phyloP scores from a whole-genome alignment of 768 basidiomycete genomes.

The Inosperma sp. region DNA sequence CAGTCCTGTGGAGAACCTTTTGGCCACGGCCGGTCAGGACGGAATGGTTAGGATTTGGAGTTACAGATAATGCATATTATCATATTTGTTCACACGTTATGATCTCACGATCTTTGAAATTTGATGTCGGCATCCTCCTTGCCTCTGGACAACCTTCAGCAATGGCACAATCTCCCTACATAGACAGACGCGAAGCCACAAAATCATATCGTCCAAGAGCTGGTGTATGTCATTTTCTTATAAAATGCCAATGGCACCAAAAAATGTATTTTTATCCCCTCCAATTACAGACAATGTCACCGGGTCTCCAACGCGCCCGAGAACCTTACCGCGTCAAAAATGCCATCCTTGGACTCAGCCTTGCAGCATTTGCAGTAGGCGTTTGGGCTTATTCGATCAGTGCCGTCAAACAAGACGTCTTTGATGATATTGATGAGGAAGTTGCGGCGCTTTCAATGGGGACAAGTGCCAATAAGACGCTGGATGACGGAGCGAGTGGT shows the following conservation, averaged over 20 bases:
- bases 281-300: conserved; percentile 66
- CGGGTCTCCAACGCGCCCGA: conserved; percentile 82
- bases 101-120: too few species aligned
- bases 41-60: too few species aligned
- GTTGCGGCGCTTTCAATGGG: conserved; percentile 29
- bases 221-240: conserved; percentile 34
- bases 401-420: conserved; percentile 91
- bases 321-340: conserved; percentile 79
- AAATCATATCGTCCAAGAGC: conserved; percentile 50
- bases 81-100: too few species aligned
- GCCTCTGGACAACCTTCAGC: too few species aligned
- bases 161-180: conserved; percentile 35
- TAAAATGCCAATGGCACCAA: background rate
- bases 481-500: too few species aligned
- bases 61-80: too few species aligned
- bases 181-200: conserved; percentile 39
- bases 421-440: conserved; percentile 81
- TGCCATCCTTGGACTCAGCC: conserved; percentile 65
- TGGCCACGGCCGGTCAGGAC: too few species aligned
- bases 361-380: conserved; percentile 71
- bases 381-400: conserved; percentile 92
- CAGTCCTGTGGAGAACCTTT: too few species aligned
- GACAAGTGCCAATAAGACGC: too few species aligned
- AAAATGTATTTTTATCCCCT: background rate
- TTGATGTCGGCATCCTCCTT: too few species aligned